Evolutionary conservation across 192 early-diverging fungal species (phyloP).

Genomic region (Rhizoclosmatium sp.): DNA sequence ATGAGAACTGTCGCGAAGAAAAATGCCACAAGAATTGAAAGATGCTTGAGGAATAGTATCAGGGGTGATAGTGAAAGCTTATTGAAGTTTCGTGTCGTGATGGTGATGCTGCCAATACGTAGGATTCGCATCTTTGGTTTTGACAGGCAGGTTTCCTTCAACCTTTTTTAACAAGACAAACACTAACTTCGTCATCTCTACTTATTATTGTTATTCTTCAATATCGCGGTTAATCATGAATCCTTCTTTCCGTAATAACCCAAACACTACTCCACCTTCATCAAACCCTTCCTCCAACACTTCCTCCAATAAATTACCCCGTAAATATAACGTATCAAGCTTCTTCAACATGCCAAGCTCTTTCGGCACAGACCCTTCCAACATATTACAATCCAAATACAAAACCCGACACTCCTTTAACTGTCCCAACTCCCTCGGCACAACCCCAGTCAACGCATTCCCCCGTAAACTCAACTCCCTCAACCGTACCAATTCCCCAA

Average conservation of each 20-base stretch:
- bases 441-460: constrained; percentile 1
- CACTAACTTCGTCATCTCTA: too few relatives aligned
- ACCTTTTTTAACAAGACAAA: too few relatives aligned
- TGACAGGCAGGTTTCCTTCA: too few relatives aligned
- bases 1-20: neutral
- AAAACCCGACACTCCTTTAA: neutral
- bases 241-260: neutral
- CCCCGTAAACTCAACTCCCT: neutral
- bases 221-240: neutral
- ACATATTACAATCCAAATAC: constrained; percentile 11
- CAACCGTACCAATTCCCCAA: neutral
- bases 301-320: neutral
- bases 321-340: neutral
- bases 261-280: neutral
- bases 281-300: neutral
- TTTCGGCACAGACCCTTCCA: neutral
- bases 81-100: too few relatives aligned
- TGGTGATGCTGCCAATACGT: too few relatives aligned
- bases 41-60: too few relatives aligned
- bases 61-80: too few relatives aligned
- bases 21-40: neutral
- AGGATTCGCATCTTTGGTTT: too few relatives aligned
- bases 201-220: too few relatives aligned
- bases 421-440: constrained; percentile 7
- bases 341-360: neutral